Evolutionary conservation across 1,284 basidiomycete species (phyloP), one percentile per base, ranked within the genome.

Genomic region (Cryptococcus floricola): DNA sequence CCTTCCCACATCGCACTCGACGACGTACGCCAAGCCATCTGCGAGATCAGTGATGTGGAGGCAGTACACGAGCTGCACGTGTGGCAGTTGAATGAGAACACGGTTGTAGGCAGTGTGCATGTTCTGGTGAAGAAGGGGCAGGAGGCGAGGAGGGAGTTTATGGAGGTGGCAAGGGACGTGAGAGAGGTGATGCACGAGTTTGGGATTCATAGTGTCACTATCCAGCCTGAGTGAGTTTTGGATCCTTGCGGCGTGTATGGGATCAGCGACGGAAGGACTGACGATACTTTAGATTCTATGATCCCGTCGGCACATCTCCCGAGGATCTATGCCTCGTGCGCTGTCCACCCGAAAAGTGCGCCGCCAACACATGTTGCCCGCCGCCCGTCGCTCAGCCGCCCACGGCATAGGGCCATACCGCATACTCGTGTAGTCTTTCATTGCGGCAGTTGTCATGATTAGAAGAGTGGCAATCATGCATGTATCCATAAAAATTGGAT

Each of bases 11-110:
- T 98, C 16, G 92, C 91, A 4, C 82, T 98, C 38, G 91, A 95
- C 25, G 85, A 86, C 57, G 89, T 98, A 16, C 86, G 89, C 50
- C 77, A 81, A 16, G 85, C 88, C 5, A 93, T 99, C 61, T 79
- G 88, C 27, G 78, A 79, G 6, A 88, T 97, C 16, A 82, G 87
- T 2, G 95, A 96, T 45, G 95, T 98, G 18, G 80, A 91, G 56
- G 91, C 91, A 27, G 81, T 98, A 37, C 96, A 98, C 73, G 93
- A 94, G 62, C 82, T 99, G 37, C 96, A 98, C 77, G 85, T 98
- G 53, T 99, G 96, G 96, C 93, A 96, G 71, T 80, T 94, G 37
- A 87, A 86, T 14, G 89, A 91, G 75, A 82, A 81, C 61, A 97
- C 96, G 71, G 85, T 93, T 52, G 89, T 98, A 39, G 95, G 95